phyloP scores from a whole-genome alignment of 108 stramenopile species.

The Skeletonema menzelii region DNA sequence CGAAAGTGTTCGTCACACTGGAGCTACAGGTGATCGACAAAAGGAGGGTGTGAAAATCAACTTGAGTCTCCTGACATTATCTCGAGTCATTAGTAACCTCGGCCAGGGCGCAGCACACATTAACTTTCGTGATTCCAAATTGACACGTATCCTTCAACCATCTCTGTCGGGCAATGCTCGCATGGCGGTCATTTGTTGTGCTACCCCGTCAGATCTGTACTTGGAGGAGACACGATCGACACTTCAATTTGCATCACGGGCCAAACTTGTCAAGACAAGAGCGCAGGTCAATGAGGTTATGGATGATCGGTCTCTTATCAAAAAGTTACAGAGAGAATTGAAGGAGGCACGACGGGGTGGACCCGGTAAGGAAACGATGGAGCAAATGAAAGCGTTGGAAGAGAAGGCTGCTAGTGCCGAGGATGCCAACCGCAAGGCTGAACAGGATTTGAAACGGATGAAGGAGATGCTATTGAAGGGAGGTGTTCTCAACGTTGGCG shows the following conservation, averaged over 20 bases:
- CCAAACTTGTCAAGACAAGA: slow-evolving; percentile 83
- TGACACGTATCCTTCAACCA: slow-evolving; percentile 98
- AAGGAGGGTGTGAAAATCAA: slow-evolving; percentile 99
- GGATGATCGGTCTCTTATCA: slow-evolving; percentile 75
- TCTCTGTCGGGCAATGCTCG: slow-evolving; percentile 93
- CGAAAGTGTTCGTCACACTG: slow-evolving; percentile 91
- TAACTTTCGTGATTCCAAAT: slow-evolving; percentile 94
- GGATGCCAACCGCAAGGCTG: slow-evolving; percentile 64
- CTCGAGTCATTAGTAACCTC: slow-evolving; percentile 98
- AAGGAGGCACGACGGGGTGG: slow-evolving; percentile 46
- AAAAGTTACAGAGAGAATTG: slow-evolving; percentile 76
- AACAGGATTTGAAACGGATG: slow-evolving; percentile 71
- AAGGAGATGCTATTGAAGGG: slow-evolving; percentile 80
- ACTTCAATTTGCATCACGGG: slow-evolving; percentile 91
- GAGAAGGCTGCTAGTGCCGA: slow-evolving; percentile 65
- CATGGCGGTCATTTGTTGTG: slow-evolving; percentile 96
- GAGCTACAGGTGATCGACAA: slow-evolving; percentile 93
- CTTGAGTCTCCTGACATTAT: slow-evolving; percentile 93
- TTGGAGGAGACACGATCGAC: slow-evolving; percentile 96
- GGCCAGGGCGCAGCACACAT: slow-evolving; percentile 76
- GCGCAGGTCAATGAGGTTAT: slow-evolving; percentile 80
- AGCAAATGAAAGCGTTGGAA: slow-evolving; percentile 49
- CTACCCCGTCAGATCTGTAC: slow-evolving; percentile 82
- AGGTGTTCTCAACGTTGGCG: slow-evolving; percentile 47
- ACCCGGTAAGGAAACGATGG: slow-evolving; percentile 23